Conservation (phyloP, 2,329 filamentous ascomycete species). For the Phyllosticta capitalensis region DNA sequence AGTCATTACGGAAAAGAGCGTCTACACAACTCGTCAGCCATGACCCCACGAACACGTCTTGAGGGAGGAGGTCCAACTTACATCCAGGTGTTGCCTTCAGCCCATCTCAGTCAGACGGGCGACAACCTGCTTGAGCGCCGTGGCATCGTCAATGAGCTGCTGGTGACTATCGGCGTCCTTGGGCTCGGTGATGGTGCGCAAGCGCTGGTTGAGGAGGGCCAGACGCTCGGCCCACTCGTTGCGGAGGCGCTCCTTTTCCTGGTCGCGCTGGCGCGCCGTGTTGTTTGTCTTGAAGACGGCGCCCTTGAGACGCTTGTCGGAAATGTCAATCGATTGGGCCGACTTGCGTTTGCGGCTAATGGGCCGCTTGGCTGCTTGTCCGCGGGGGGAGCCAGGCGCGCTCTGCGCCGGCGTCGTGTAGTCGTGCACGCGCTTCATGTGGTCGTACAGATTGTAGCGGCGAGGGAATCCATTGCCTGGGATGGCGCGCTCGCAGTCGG, state of each 20-base stretch:
- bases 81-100: conserved; percentile 19
- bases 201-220: conserved; percentile 24
- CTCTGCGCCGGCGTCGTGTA: conserved; percentile 33
- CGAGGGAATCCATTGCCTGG: conserved; percentile 84
- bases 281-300: conserved; percentile 20
- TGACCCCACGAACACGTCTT: neutral
- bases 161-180: conserved; percentile 25
- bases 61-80: neutral
- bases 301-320: conserved; percentile 26
- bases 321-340: conserved; percentile 19
- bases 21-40: neutral
- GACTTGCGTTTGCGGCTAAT: conserved; percentile 27
- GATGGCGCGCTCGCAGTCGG: conserved; percentile 75
- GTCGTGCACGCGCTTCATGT: conserved; percentile 90
- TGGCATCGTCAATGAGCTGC: conserved; percentile 27
- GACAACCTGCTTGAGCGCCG: conserved; percentile 26
- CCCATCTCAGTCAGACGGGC: conserved; percentile 24
- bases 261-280: conserved; percentile 21
- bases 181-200: conserved; percentile 24
- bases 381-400: conserved; percentile 22
- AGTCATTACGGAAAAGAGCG: neutral
- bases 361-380: conserved; percentile 20
- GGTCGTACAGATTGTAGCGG: conserved; percentile 91
- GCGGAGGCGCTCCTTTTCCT: conserved; percentile 22
- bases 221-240: conserved; percentile 26